Percentiles rank a stretch among this genome's conserved stretches.
phyloP scores from a whole-genome alignment of 805 yeast genomes.

The Kluyveromyces wickerhamii region DNA sequence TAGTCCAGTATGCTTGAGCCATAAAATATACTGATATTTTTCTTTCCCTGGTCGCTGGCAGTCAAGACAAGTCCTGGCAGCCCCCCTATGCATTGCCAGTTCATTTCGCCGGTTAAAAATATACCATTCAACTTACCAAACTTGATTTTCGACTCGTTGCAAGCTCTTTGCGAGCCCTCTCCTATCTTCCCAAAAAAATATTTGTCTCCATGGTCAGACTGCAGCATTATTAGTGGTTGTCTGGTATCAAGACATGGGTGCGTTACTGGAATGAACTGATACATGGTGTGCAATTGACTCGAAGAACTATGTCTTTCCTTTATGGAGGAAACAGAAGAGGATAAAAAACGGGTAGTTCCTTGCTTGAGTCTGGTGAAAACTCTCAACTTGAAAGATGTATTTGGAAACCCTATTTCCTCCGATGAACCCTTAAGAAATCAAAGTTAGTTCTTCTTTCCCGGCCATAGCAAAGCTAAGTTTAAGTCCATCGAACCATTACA shows the following conservation, averaged over 20 bases:
- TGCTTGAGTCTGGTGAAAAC: too few relatives aligned
- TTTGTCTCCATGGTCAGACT: conserved; percentile 30
- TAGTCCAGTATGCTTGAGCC: conserved; percentile 43
- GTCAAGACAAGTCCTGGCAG: conserved; percentile 84
- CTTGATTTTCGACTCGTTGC: conserved; percentile 52
- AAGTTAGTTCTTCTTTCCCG: too few relatives aligned
- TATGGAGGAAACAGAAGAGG: too few relatives aligned
- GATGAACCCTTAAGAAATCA: too few relatives aligned
- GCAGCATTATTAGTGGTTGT: conserved; percentile 49
- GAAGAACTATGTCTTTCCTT: too few relatives aligned
- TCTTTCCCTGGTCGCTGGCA: conserved; percentile 66
- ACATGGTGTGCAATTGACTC: conserved; percentile 35
- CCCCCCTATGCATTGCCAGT: conserved; percentile 84
- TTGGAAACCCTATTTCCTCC: too few relatives aligned
- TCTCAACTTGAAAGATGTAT: too few relatives aligned
- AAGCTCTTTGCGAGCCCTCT: conserved; percentile 78
- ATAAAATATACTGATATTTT: conserved; percentile 45
- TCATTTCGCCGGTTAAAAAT: conserved; percentile 68
- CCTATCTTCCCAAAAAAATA: conserved; percentile 73
- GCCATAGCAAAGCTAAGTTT: too few relatives aligned
- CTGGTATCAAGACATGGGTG: conserved; percentile 57
- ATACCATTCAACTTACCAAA: conserved; percentile 54
- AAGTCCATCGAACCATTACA: too few relatives aligned
- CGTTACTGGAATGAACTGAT: conserved; percentile 42
- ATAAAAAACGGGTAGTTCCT: too few relatives aligned